Evolutionary conservation across 495 filamentous ascomycete species (phyloP), one percentile per base, ranked within the genome.

Genomic region (Xylaria curta): DNA sequence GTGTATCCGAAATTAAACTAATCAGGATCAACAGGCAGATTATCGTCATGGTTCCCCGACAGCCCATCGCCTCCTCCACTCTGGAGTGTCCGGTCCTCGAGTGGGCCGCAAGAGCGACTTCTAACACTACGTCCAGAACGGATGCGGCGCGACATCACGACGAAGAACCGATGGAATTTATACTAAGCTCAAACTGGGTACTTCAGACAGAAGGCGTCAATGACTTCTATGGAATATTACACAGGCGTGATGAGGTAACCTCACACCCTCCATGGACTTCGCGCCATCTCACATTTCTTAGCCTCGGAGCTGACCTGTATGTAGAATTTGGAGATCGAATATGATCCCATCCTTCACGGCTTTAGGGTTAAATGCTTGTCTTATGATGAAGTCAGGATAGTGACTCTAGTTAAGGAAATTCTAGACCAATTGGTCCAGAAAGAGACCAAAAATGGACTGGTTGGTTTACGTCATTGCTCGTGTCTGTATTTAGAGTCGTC

Each of bases 361-460:
- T 75, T 84, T 42, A 78, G 70, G 21, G 38, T 85, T 7, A 75
- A 67, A 9, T 87, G 84, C 53, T 33, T 53, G 6, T 47, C 75
- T 0, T 59, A 75, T 4, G 67, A 85, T 24, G 70, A 42, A 8
- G 40, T 56, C 10, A 42, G 53, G 5, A 74, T 85, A 62, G 66
- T 9, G 15, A n/a, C 28, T 12, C 17, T 59, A 38, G 78, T 78
- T 26, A 66, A 78, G 19, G 15, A 51, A 3, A 21, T 63, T 33
- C 13, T 76, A n/a, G 73, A 79, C 26, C n/a, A 72, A 0, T 69
- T 83, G 47, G 68, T 79, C 56, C 58, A 40, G 40, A 31, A 65
- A 12, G 46, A 72, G 21, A 59, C 76, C n/a, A 63, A 61, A 1
- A 63, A 33, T 2, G 64, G 72, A 66, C 69, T 67, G 46, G 82